Evolutionary conservation across 1,284 basidiomycete species (phyloP).

Genomic region (Sporisorium sorghi): DNA sequence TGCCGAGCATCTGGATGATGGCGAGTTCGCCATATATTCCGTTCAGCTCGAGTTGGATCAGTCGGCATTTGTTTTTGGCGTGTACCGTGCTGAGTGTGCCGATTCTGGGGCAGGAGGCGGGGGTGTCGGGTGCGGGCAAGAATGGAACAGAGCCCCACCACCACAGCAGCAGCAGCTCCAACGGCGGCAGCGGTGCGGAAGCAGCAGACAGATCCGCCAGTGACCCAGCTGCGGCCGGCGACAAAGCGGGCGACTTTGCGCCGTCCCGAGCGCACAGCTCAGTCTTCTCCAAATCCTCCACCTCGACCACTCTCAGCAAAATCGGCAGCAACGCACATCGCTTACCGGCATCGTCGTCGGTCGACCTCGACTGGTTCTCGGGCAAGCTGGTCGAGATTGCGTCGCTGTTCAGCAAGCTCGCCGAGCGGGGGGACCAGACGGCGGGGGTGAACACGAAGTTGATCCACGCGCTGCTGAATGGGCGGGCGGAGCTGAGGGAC

Average conservation of each 20-base stretch:
- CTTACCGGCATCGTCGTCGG: conserved; percentile 3
- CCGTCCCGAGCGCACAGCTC: conserved; percentile 16
- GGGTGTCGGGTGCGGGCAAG: neutral
- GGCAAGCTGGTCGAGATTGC: conserved; percentile 33
- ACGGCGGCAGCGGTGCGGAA: neutral
- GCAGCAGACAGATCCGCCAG: neutral
- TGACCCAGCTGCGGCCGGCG: neutral
- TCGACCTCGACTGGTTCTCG: conserved; percentile 37
- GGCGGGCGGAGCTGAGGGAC: conserved; percentile 26
- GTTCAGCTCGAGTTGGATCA: conserved; percentile 35
- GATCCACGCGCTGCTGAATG: conserved; percentile 29
- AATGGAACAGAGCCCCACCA: neutral
- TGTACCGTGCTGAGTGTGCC: conserved; percentile 35
- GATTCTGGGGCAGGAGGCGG: conserved; percentile 22
- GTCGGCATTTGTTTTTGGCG: conserved; percentile 32
- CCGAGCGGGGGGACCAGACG: conserved; percentile 31
- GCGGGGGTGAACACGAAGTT: conserved; percentile 25
- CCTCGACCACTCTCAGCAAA: conserved; percentile 1
- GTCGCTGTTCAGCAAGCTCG: conserved; percentile 20
- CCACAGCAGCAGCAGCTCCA: neutral
- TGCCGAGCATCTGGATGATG: conserved; percentile 42
- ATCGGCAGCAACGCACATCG: neutral
- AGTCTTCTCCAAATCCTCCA: conserved; percentile 13
- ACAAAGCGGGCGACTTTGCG: conserved; percentile 17
- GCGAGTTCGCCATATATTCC: conserved; percentile 21